These are phyloP conservation scores for Ogataea pignaliae DNA, from an alignment of 805 yeast genomes.

Conservation along the genomic window DNA sequence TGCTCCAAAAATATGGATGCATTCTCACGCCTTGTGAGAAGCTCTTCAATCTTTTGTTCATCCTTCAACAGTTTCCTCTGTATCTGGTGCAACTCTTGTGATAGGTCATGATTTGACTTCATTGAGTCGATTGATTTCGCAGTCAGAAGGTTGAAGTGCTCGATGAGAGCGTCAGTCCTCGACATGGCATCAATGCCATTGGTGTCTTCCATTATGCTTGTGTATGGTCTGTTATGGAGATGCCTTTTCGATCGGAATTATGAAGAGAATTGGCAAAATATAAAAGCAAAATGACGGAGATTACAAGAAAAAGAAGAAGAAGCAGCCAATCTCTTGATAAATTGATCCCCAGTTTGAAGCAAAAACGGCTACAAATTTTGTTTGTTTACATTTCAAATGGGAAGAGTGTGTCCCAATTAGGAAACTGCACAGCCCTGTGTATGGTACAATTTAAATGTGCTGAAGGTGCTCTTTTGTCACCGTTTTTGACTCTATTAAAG, in stretches of 20 bases:
- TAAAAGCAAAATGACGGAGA: background rate
- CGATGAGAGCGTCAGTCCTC: slow-evolving; percentile 12
- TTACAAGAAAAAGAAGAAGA: no score
- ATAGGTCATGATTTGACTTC: slow-evolving; percentile 12
- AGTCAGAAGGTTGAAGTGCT: slow-evolving; percentile 11
- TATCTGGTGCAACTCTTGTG: slow-evolving; percentile 11
- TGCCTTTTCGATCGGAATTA: background rate
- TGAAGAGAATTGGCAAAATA: background rate
- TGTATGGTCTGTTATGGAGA: no score
- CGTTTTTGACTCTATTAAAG: no score
- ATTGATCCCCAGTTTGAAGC: no score
- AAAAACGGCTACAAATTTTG: no score
- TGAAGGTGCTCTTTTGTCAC: no score
- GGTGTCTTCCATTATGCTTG: no score
- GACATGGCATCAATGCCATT: no score
- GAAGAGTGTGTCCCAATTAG: background rate
- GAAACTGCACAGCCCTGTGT: no score
- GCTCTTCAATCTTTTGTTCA: slow-evolving; percentile 20
- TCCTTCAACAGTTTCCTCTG: slow-evolving; percentile 16
- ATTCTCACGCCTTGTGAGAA: slow-evolving; percentile 22
- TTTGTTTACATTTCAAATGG: background rate
- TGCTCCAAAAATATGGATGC: slow-evolving; percentile 27
- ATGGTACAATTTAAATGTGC: no score
- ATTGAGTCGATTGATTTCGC: slow-evolving; percentile 13
- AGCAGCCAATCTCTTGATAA: background rate